Evolutionary conservation across 2,329 filamentous ascomycete species (phyloP).

Genomic region (Ophiocordyceps camponoti-leonardi): DNA sequence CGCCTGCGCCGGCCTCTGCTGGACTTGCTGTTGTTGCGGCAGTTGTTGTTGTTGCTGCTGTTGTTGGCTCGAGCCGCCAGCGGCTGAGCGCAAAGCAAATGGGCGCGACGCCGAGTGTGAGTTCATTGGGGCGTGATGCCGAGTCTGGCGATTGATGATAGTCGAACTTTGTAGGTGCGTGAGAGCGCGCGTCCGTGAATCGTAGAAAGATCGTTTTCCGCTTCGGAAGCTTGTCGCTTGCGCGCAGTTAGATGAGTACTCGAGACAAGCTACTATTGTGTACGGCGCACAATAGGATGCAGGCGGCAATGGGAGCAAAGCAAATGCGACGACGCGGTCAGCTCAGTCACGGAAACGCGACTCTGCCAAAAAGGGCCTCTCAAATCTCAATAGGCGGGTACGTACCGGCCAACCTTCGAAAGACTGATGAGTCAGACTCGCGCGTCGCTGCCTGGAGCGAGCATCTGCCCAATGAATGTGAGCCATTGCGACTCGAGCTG

Average conservation of each 20-base stretch:
- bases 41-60: conserved; percentile 1
- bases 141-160: not conserved
- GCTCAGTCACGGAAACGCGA: not conserved
- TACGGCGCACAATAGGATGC: not conserved
- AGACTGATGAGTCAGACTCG: not conserved
- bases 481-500: not conserved
- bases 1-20: conserved; percentile 6
- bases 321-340: not conserved
- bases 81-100: conserved; percentile 17
- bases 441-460: not conserved
- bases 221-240: not conserved
- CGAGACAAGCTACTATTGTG: not conserved
- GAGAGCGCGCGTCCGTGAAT: not conserved
- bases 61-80: conserved; percentile 13
- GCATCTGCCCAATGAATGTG: not conserved
- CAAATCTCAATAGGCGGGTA: not conserved
- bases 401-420: not conserved
- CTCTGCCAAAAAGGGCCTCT: not conserved
- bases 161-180: not conserved
- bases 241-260: not conserved
- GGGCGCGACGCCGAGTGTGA: conserved; percentile 19
- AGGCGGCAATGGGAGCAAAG: not conserved
- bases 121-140: conserved; percentile 12
- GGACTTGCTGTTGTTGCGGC: conserved; percentile 1
- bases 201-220: not conserved